These are phyloP conservation scores for Cyclocybe aegerita DNA, from an alignment of 768 basidiomycete genomes.

Conservation along the genomic window DNA sequence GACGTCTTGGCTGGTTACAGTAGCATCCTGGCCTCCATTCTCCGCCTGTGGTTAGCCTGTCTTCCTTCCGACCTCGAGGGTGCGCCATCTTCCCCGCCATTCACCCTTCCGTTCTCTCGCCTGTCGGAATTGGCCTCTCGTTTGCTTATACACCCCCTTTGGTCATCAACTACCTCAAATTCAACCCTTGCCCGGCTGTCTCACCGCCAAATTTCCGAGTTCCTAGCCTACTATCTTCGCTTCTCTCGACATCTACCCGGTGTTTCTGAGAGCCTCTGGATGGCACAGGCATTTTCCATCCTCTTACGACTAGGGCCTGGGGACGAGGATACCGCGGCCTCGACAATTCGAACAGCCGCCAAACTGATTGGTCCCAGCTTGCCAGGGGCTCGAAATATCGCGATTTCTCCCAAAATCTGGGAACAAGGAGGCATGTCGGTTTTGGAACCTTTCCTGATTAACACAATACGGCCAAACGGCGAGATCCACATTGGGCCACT, in stretches of 20 bases:
- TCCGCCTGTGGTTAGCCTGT: slow-evolving; percentile 68
- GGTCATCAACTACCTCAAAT: slow-evolving; percentile 33
- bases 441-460: slow-evolving; percentile 60
- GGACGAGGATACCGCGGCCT: slow-evolving; percentile 62
- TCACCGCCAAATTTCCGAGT: slow-evolving; percentile 52
- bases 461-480: slow-evolving; percentile 40
- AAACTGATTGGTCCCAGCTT: slow-evolving; percentile 39
- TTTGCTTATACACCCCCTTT: slow-evolving; percentile 51
- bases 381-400: slow-evolving; percentile 34
- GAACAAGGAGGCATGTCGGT: slow-evolving; percentile 47
- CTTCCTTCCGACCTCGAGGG: slow-evolving; percentile 41
- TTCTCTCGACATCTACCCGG: slow-evolving; percentile 60
- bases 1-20: slow-evolving; percentile 34
- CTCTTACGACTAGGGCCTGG: slow-evolving; percentile 62
- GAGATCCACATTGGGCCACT: slow-evolving; percentile 52
- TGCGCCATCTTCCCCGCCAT: slow-evolving; percentile 50
- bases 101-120: slow-evolving; percentile 55
- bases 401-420: slow-evolving; percentile 43
- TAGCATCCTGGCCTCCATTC: slow-evolving; percentile 40
- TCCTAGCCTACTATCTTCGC: slow-evolving; percentile 54
- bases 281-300: slow-evolving; percentile 63
- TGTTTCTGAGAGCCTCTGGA: slow-evolving; percentile 59
- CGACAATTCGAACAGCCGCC: slow-evolving; percentile 40
- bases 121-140: slow-evolving; percentile 53
- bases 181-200: slow-evolving; percentile 28